These are phyloP conservation scores for Puccinia horiana DNA, from an alignment of 1,284 basidiomycete species.

Conservation along the genomic window DNA sequence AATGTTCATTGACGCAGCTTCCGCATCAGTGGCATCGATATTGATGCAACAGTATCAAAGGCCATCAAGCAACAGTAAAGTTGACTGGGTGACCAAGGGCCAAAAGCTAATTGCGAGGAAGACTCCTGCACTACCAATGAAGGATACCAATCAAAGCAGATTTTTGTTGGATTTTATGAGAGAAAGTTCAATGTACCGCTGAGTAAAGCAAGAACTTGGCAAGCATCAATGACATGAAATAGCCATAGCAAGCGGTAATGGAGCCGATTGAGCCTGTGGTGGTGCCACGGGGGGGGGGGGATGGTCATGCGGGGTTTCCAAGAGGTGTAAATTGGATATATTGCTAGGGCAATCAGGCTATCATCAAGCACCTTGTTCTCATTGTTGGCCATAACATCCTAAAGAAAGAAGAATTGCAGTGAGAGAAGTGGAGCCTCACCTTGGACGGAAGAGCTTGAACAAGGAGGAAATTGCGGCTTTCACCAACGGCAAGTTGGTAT, in stretches of 20 bases:
- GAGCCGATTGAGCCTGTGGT: not conserved
- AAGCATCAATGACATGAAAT: not conserved
- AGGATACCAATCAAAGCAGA: not conserved
- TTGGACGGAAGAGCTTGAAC: not conserved
- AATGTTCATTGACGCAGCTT: not conserved
- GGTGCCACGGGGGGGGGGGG: not conserved
- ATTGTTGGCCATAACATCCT: too few species aligned
- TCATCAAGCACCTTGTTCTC: not conserved
- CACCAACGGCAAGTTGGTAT: too few species aligned
- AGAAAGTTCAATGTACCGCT: not conserved
- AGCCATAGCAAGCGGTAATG: not conserved
- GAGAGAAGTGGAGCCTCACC: not conserved
- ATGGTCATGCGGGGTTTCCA: too few species aligned
- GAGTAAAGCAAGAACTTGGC: not conserved
- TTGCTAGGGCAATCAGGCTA: not conserved
- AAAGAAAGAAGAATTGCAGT: not conserved
- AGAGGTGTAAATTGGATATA: too few species aligned
- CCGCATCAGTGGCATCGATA: not conserved
- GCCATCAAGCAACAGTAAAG: not conserved
- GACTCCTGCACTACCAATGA: not conserved
- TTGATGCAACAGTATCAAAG: not conserved
- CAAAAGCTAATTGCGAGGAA: not conserved
- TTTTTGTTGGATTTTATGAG: not conserved
- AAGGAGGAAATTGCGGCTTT: too few species aligned
- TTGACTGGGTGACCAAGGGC: constrained; percentile 6